Base-by-base conservation (phyloP, 2,329 filamentous ascomycete species). In the Aspergillus vadensis region DNA sequence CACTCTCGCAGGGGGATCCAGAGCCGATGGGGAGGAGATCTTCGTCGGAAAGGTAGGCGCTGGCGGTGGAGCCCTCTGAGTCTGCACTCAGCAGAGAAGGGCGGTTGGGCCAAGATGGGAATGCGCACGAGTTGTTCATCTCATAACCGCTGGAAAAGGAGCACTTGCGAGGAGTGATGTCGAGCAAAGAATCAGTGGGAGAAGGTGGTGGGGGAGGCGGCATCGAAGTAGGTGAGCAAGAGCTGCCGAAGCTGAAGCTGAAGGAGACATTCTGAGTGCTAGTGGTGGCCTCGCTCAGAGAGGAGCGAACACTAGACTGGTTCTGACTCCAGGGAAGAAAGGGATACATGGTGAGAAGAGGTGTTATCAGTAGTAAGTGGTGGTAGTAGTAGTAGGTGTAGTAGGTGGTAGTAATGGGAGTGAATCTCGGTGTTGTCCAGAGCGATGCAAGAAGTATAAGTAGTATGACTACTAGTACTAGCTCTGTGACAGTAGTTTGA, bases 101-200 rank as follows among this genome's bases (percentile, higher is more conserved):
- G 5, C 77, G 67, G 70, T 78, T 79, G 49, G 77, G 77, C 77
- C 77, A 79, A 4, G 77, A 79, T 8, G 77, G 77, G 54, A 79
- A 79, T 4, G 77, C 77, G 61, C 77, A 79, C 55, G 76, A 71
- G 27, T 72, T 76, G 67, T 72, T 76, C 70, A 75, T 71, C 7
- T 75, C 74, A 58, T 72, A 72, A 36, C 72, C 67, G 25, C 67
- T 72, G 23, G 76, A 78, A 69, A 78, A 79, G 38, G 76, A 78
- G 8, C 72, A 75, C 63, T 78, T 79, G 71, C 75, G 75, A 9
- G 76, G 77, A 38, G 70, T 71, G 65, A 78, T 78, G 58, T 78
- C 77, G 50, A 76, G 72, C 2, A 78, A 65, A 17, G 71, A 70
- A 64, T 78, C 73, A 63, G 64, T 73, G 10, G 74, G 75, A 23